Conservation (phyloP, 148 eudicot species). For the Vaccinium macrocarpon region DNA sequence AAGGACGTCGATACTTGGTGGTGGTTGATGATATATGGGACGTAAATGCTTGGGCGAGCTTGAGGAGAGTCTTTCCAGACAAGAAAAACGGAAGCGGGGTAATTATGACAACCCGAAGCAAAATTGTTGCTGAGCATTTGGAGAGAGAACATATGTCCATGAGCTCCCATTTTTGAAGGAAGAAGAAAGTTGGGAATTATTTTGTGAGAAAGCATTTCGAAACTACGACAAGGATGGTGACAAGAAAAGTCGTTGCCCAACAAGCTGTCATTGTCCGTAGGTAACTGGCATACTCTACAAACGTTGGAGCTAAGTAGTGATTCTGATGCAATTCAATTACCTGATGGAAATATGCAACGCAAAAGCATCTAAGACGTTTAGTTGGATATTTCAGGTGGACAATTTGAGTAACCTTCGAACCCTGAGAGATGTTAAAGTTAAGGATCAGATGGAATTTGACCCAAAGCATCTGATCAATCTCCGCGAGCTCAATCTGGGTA, state of each 20-base stretch:
- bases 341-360: background rate
- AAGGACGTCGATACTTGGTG: background rate
- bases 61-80: conserved; percentile 19
- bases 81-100: too few species aligned
- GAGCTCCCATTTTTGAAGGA: background rate
- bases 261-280: background rate
- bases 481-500: too few species aligned
- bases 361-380: conserved; percentile 1
- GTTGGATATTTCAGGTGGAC: background rate
- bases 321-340: background rate
- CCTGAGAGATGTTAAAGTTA: background rate
- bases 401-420: background rate
- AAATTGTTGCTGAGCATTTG: too few species aligned
- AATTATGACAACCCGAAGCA: too few species aligned
- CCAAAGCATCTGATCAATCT: background rate
- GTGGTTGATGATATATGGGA: conserved; percentile 21
- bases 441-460: background rate
- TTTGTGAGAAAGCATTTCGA: background rate
- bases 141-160: too few species aligned
- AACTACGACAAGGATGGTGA: background rate
- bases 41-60: conserved; percentile 9
- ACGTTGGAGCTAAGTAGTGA: background rate
- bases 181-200: conserved; percentile 3
- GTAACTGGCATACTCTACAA: background rate
- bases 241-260: background rate